phyloP scores from a whole-genome alignment of 306 rosid species.

The Oxytropis ochrocephala region DNA sequence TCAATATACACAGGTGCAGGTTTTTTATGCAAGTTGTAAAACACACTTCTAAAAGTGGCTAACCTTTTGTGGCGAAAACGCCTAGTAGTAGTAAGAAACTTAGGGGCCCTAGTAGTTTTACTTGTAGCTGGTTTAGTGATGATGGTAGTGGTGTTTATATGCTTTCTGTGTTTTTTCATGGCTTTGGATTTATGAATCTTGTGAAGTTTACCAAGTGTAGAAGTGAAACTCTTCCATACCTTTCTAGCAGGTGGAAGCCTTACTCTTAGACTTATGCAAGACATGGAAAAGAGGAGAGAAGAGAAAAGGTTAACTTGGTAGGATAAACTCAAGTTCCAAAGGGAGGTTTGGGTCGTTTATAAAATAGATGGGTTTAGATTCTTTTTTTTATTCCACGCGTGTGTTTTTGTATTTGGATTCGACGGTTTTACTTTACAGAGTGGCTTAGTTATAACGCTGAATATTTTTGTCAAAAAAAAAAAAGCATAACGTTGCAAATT shows the following conservation, averaged over 20 bases:
- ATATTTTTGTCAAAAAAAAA: slow-evolving; percentile 6
- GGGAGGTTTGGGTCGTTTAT: slow-evolving; percentile 12
- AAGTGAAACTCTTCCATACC: slow-evolving; percentile 62
- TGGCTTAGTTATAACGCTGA: slow-evolving; percentile 35
- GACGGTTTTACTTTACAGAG: background rate
- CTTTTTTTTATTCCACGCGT: background rate
- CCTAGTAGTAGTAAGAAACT: slow-evolving; percentile 2
- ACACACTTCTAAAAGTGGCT: background rate
- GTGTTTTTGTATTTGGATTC: background rate
- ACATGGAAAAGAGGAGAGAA: slow-evolving; percentile 24
- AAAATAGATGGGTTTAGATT: slow-evolving; percentile 9
- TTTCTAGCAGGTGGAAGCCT: slow-evolving; percentile 48
- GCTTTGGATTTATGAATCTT: slow-evolving; percentile 40
- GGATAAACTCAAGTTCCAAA: background rate
- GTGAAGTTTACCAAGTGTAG: slow-evolving; percentile 45
- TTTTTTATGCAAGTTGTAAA: slow-evolving; percentile 19
- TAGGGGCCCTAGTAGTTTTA: slow-evolving; percentile 9
- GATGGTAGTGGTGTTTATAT: background rate
- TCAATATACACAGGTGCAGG: background rate
- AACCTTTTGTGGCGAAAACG: slow-evolving; percentile 22
- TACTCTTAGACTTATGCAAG: slow-evolving; percentile 41
- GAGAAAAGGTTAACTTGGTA: background rate
- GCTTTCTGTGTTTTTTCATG: slow-evolving; percentile 36
- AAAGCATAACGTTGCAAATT: background rate
- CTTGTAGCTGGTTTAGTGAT: background rate